These are phyloP conservation scores for Fusarium cicatricum DNA, from an alignment of 2,329 filamentous ascomycete species.

Conservation along the genomic window DNA sequence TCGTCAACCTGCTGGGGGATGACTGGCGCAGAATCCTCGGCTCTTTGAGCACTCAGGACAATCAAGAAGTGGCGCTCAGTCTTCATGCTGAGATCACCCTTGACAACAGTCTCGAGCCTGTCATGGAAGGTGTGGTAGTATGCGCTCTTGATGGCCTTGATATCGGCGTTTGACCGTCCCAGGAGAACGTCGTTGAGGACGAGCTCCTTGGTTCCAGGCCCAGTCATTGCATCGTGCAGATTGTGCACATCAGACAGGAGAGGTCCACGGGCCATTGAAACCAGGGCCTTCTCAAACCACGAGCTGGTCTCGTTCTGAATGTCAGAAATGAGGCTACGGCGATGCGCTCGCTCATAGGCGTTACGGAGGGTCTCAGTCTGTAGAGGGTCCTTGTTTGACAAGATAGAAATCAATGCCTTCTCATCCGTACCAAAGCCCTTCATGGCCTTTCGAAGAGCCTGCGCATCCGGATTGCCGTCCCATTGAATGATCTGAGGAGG, in stretches of 20 bases:
- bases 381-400: conserved; percentile 78
- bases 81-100: conserved; percentile 82
- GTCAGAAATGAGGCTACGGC: conserved; percentile 76
- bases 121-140: conserved; percentile 75
- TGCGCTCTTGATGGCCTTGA: conserved; percentile 82
- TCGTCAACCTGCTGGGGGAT: conserved; percentile 76
- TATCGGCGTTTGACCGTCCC: conserved; percentile 83
- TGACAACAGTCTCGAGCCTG: conserved; percentile 75
- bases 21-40: conserved; percentile 80
- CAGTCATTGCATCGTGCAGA: conserved; percentile 76
- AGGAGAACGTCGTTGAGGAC: conserved; percentile 88
- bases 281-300: conserved; percentile 77
- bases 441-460: conserved; percentile 82
- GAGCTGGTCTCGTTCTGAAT: conserved; percentile 79
- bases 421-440: conserved; percentile 95
- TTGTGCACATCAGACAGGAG: conserved; percentile 78
- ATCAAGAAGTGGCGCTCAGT: conserved; percentile 87
- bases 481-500: conserved; percentile 73
- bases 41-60: conserved; percentile 76
- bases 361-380: conserved; percentile 75
- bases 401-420: conserved; percentile 72
- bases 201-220: conserved; percentile 84
- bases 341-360: conserved; percentile 70
- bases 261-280: conserved; percentile 81
- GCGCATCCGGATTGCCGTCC: conserved; percentile 74